A percentile compares a stretch with the other conserved stretches of the same genome.
Evolutionary conservation across 2,329 filamentous ascomycete genomes (phyloP).

Genomic region (Scedosporium boydii): DNA sequence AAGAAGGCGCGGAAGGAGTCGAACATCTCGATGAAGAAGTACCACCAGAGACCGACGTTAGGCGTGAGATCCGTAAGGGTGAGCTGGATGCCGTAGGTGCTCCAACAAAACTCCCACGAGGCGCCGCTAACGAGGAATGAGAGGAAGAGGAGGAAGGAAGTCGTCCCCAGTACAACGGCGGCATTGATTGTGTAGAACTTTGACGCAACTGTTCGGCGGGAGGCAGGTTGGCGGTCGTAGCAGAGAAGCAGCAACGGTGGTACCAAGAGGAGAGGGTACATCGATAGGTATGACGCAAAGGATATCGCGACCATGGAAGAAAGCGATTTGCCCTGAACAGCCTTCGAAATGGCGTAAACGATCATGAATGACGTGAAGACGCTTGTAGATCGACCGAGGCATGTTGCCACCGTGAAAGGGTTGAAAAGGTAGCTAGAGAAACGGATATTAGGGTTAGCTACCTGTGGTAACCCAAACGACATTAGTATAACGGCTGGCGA

Average conservation of each 20-base stretch:
- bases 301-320: conserved; percentile 77
- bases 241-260: conserved; percentile 73
- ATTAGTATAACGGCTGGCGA: background rate
- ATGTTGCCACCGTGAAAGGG: conserved; percentile 85
- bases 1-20: conserved; percentile 97
- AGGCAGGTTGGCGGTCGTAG: conserved; percentile 52
- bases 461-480: background rate
- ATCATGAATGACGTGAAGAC: conserved; percentile 86
- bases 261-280: conserved; percentile 83
- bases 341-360: conserved; percentile 72
- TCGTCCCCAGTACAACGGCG: conserved; percentile 39
- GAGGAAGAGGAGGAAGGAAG: conserved; percentile 56
- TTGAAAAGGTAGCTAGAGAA: conserved; percentile 74
- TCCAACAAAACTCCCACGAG: conserved; percentile 79
- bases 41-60: conserved; percentile 98
- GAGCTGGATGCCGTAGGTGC: conserved; percentile 89
- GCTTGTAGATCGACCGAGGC: conserved; percentile 78
- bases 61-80: conserved; percentile 87
- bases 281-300: conserved; percentile 80
- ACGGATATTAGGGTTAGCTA: conserved; percentile 6
- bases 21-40: conserved; percentile 99
- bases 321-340: conserved; percentile 61
- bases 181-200: conserved; percentile 48
- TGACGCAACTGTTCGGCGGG: conserved; percentile 23
- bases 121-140: conserved; percentile 65